Evolutionary conservation across 2,329 filamentous ascomycete species (phyloP).

Genomic region (Canariomyces notabilis): DNA sequence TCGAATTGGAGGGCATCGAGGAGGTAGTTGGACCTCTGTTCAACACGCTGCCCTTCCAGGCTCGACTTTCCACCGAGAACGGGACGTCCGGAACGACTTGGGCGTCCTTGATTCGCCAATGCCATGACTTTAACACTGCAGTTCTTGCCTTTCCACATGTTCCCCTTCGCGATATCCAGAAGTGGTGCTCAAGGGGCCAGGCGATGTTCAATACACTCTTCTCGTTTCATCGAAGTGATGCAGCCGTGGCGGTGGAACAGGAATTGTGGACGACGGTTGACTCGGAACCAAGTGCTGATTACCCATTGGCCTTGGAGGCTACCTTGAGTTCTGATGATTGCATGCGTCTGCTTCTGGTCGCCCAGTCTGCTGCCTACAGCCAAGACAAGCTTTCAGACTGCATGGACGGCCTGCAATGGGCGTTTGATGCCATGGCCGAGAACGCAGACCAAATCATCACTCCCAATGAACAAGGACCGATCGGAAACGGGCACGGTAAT

Average conservation of each 20-base stretch:
- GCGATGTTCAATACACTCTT: conserved; percentile 76
- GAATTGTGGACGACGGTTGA: conserved; percentile 52
- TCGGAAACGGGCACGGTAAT: not conserved
- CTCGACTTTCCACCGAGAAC: not conserved
- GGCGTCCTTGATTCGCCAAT: conserved; percentile 53
- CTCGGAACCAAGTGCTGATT: conserved; percentile 53
- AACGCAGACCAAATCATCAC: conserved; percentile 9
- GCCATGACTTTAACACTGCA: conserved; percentile 66
- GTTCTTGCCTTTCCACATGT: conserved; percentile 72
- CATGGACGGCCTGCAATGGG: conserved; percentile 37
- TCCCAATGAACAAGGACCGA: rapidly evolving
- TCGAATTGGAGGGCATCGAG: conserved; percentile 62
- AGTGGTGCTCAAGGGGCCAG: conserved; percentile 61
- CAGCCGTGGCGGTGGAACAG: conserved; percentile 24
- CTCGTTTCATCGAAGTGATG: conserved; percentile 62
- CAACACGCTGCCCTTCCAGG: conserved; percentile 75
- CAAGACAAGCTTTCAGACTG: conserved; percentile 29
- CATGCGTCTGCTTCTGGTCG: conserved; percentile 55
- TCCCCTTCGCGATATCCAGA: conserved; percentile 71
- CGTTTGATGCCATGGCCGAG: conserved; percentile 25
- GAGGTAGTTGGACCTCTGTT: conserved; percentile 75
- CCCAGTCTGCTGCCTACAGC: conserved; percentile 41
- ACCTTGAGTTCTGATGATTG: conserved; percentile 44
- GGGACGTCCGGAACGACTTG: conserved; percentile 40
- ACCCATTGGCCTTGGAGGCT: conserved; percentile 73